These are phyloP conservation scores for Sclerotinia spermophila DNA, from an alignment of 2,329 filamentous ascomycete species.

Conservation along the genomic window DNA sequence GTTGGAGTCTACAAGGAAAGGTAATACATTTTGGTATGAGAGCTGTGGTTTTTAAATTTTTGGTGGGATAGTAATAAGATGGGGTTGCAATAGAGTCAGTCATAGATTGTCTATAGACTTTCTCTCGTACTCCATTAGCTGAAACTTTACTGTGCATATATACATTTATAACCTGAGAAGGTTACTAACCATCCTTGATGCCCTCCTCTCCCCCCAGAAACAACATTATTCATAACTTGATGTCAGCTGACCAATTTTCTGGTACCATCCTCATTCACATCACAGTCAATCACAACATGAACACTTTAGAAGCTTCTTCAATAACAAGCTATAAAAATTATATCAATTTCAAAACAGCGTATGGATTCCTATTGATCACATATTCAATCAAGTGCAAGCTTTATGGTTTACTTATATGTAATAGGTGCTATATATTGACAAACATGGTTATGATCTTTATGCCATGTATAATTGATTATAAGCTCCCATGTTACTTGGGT, in stretches of 20 bases:
- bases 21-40: background rate
- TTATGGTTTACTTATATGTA: background rate
- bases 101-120: background rate
- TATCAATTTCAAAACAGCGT: background rate
- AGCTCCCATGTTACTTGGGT: background rate
- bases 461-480: background rate
- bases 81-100: background rate
- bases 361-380: background rate
- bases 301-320: background rate
- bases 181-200: background rate
- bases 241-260: background rate
- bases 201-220: background rate
- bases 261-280: too few species aligned
- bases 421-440: background rate
- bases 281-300: background rate
- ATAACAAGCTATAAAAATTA: background rate
- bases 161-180: background rate
- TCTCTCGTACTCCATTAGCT: background rate
- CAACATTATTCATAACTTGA: background rate
- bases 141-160: background rate
- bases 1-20: background rate
- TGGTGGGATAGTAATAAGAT: background rate
- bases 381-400: background rate
- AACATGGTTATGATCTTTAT: background rate
- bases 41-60: background rate